A percentile compares a stretch with the other conserved stretches of the same genome.
phyloP scores from a whole-genome alignment of 257 asterid genomes.

The Ajuga chamaepitys region DNA sequence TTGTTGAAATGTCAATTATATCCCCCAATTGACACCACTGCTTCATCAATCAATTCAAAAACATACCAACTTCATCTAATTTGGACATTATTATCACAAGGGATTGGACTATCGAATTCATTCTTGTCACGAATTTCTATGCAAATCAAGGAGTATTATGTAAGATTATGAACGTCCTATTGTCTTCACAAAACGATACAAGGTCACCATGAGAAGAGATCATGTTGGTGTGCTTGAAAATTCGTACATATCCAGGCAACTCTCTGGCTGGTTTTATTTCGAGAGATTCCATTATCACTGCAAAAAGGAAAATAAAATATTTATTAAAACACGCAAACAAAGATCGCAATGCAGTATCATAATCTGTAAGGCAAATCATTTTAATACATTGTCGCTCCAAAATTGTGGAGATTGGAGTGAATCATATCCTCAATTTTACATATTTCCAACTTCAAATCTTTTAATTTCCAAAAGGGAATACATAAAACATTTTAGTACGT shows the following conservation, averaged over 20 bases:
- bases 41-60: slow-evolving; percentile 1
- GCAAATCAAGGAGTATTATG: background rate
- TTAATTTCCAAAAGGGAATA: background rate
- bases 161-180: background rate
- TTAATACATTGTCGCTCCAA: background rate
- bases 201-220: slow-evolving; percentile 9
- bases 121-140: background rate
- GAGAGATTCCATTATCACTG: slow-evolving; percentile 2
- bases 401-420: background rate
- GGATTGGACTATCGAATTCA: background rate
- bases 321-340: background rate
- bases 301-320: slow-evolving; percentile 5
- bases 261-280: background rate
- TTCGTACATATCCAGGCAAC: slow-evolving; percentile 8
- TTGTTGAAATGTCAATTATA: slow-evolving; percentile 23
- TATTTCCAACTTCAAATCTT: background rate
- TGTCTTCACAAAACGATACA: background rate
- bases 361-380: background rate
- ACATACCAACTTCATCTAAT: slow-evolving; percentile 10
- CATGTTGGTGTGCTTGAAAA: background rate
- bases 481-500: background rate
- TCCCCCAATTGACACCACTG: slow-evolving; percentile 11
- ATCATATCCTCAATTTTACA: background rate
- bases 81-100: slow-evolving; percentile 5
- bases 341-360: background rate